phyloP scores from a whole-genome alignment of 805 yeast genomes.

The Starmerella vitae region DNA sequence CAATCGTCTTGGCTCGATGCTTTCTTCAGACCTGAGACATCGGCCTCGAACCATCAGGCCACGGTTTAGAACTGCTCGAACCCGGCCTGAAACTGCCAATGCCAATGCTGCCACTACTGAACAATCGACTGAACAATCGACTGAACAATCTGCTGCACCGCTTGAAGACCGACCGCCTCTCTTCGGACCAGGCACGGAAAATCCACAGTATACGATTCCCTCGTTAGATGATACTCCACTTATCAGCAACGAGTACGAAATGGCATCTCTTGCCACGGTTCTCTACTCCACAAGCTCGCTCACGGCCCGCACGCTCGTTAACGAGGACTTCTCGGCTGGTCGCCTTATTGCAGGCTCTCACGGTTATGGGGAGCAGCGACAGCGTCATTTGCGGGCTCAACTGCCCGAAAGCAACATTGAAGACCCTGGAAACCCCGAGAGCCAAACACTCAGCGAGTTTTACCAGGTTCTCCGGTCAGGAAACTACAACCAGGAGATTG shows the following conservation, averaged over 20 bases:
- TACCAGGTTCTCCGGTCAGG: constrained; percentile 14
- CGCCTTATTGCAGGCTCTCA: constrained; percentile 10
- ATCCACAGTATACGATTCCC: not conserved
- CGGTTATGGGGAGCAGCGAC: constrained; percentile 2
- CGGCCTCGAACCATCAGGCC: not conserved
- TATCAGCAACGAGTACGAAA: not conserved
- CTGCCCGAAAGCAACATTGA: not conserved
- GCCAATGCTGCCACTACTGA: no score
- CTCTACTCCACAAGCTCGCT: constrained; percentile 10
- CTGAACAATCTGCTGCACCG: not conserved
- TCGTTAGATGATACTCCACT: no score
- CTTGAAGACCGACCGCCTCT: not conserved
- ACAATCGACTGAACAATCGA: no score
- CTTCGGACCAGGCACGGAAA: not conserved
- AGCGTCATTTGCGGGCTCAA: constrained; percentile 1
- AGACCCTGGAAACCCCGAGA: not conserved
- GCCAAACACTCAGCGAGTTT: constrained; percentile 3
- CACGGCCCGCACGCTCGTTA: constrained; percentile 11
- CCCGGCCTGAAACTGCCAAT: no score
- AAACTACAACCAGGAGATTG: constrained; percentile 10
- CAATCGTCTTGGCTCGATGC: no score
- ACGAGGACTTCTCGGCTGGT: constrained; percentile 9
- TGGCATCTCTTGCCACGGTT: constrained; percentile 5
- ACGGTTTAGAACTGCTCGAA: not conserved
- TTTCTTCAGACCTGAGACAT: no score